Evolutionary conservation across 306 rosid genomes (phyloP).

Genomic region (Acacia acuminata): DNA sequence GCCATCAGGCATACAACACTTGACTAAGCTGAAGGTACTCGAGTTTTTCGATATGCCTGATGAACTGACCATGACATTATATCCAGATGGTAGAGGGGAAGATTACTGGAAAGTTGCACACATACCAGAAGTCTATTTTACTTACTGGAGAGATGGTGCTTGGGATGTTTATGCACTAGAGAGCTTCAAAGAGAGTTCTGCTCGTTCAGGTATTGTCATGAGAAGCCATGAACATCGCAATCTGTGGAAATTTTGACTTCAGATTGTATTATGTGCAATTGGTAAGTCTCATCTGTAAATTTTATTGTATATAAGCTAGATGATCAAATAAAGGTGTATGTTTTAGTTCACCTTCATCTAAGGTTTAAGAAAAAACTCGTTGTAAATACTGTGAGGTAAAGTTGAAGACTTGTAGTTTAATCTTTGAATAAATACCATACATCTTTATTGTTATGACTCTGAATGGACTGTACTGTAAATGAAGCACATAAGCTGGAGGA

Average conservation of each 20-base stretch:
- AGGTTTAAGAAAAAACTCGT: background rate
- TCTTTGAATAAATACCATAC: constrained; percentile 13
- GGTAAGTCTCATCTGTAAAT: constrained; percentile 13
- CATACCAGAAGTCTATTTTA: constrained; percentile 56
- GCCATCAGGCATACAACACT: constrained; percentile 62
- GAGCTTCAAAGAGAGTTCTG: constrained; percentile 38
- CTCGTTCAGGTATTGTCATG: constrained; percentile 36
- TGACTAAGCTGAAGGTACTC: constrained; percentile 49
- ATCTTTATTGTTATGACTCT: background rate
- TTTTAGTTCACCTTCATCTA: constrained; percentile 39
- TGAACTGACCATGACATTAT: constrained; percentile 53
- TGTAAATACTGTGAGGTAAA: constrained; percentile 11
- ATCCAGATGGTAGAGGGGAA: constrained; percentile 44
- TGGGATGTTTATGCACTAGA: constrained; percentile 62
- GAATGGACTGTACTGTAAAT: background rate
- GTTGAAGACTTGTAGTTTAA: constrained; percentile 1
- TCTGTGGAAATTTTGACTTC: constrained; percentile 40
- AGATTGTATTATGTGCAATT: background rate
- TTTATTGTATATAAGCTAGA: constrained; percentile 29
- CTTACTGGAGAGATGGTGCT: constrained; percentile 67
- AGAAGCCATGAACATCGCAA: constrained; percentile 42
- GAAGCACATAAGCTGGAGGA: background rate
- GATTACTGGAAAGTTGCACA: constrained; percentile 57
- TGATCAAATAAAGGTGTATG: constrained; percentile 33
- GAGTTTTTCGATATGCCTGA: constrained; percentile 69